Conservation (phyloP, 495 filamentous ascomycete species). For the Tuber borchii region DNA sequence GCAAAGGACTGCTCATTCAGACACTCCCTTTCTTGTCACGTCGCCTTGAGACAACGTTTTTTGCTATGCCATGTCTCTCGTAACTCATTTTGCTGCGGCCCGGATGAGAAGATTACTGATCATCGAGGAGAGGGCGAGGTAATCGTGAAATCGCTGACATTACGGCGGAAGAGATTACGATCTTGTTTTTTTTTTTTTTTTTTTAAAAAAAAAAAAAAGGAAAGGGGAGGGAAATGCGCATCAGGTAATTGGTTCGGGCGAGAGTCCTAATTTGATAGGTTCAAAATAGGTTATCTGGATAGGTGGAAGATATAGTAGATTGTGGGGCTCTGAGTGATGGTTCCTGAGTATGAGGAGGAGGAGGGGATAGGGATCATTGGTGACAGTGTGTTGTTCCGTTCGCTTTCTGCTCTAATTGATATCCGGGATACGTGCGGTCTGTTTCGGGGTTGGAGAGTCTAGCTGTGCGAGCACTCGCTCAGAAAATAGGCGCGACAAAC, state of each 20-base stretch:
- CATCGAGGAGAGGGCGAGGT: neutral
- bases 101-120: neutral
- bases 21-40: neutral
- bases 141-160: neutral
- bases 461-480: too few relatives aligned
- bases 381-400: too few relatives aligned
- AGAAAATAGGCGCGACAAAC: too few relatives aligned
- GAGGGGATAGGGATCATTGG: too few relatives aligned
- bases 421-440: too few relatives aligned
- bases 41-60: neutral
- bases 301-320: neutral
- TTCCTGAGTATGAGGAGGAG: neutral
- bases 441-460: too few relatives aligned
- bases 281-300: neutral
- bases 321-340: neutral
- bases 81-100: neutral
- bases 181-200: too few relatives aligned
- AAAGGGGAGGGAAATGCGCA: neutral
- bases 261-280: neutral
- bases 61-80: neutral
- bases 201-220: neutral
- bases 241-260: neutral
- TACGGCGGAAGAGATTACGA: neutral
- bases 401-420: too few relatives aligned
- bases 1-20: neutral